Conservation (phyloP, 495 filamentous ascomycete genomes). For the Trypethelium eluteriae region DNA sequence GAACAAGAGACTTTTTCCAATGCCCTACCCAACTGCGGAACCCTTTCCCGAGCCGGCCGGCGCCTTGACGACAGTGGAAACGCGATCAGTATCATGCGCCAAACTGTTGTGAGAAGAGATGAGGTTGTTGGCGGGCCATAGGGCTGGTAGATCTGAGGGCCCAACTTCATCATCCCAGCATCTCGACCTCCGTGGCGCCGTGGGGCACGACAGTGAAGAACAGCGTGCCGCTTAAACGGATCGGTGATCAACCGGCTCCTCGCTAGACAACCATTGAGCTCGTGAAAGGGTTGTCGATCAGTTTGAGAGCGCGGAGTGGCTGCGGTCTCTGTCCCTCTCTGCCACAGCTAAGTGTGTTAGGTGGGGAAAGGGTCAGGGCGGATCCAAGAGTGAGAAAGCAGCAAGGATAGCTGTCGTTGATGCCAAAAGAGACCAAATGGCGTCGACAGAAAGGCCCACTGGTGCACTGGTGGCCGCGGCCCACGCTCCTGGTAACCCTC, state of each 20-base stretch:
- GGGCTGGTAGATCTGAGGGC: slow-evolving; percentile 3
- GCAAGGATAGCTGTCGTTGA: background rate
- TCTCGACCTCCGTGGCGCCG: background rate
- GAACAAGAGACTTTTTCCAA: background rate
- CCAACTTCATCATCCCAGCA: background rate
- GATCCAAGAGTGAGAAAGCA: background rate
- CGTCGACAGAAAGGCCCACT: background rate
- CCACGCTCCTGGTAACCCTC: background rate
- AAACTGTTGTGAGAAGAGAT: background rate
- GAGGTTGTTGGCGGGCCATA: slow-evolving; percentile 1
- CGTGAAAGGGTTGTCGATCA: background rate
- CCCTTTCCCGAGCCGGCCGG: background rate
- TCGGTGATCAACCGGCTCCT: background rate
- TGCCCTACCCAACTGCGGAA: background rate
- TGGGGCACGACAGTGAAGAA: background rate
- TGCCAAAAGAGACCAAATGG: background rate
- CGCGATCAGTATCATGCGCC: background rate
- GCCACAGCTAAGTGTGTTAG: background rate
- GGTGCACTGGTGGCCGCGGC: background rate
- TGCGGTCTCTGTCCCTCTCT: background rate
- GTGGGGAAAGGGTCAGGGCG: background rate
- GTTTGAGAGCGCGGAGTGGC: slow-evolving; percentile 2
- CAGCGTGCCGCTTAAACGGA: background rate
- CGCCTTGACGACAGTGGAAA: background rate
- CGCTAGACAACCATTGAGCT: background rate